Evolutionary conservation across 2,329 filamentous ascomycete genomes (phyloP), one percentile per base, ranked within the genome.

Genomic region (Microsporum ferrugineum): DNA sequence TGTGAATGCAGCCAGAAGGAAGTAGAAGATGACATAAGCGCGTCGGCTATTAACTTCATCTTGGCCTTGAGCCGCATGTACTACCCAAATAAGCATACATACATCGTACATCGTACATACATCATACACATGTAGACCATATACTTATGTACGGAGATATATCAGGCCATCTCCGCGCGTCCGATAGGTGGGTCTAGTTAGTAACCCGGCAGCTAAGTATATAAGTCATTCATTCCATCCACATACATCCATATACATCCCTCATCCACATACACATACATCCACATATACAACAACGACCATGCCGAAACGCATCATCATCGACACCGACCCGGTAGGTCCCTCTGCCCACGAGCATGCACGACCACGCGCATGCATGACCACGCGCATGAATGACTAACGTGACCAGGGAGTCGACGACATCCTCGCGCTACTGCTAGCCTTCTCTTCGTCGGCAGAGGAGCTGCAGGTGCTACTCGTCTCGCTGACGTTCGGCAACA

Each of bases 401-500:
- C 53, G 14, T 47, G n/a, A 39, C 8, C 45, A 78, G 76, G 91
- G 92, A 65, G 88, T 94, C 67, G 94, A 99, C 76, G 94, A 99
- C 80, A 81, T 94, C 60, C 80, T 97, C 64, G 92, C 91, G 53
- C 82, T 97, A 73, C 80, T 99, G 38, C 80, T 97, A 58, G 91
- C 94, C 2, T 83, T 97, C 63, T 88, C 90, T 59, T 86, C 89
- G 38, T 84, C 83, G 29, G 82, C 88, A 0, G 88, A 95, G 67
- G 92, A 97, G 70, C 79, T 97, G 27, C 89, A 97, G 72, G 79
- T 97, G 39, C 75, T 88, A 55, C 82, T 97, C 73, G 80, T 99
- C 61, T 95, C 91, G 1, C 82, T 96, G 63, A 96, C 91, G 0
- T 96, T 94, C 73, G 94, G 94, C 61, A 99, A 99, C 71, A 89